A percentile compares a stretch with the other conserved stretches of the same genome.
phyloP scores from a whole-genome alignment of 2,329 filamentous ascomycete species.

The Parastagonospora nodorum region DNA sequence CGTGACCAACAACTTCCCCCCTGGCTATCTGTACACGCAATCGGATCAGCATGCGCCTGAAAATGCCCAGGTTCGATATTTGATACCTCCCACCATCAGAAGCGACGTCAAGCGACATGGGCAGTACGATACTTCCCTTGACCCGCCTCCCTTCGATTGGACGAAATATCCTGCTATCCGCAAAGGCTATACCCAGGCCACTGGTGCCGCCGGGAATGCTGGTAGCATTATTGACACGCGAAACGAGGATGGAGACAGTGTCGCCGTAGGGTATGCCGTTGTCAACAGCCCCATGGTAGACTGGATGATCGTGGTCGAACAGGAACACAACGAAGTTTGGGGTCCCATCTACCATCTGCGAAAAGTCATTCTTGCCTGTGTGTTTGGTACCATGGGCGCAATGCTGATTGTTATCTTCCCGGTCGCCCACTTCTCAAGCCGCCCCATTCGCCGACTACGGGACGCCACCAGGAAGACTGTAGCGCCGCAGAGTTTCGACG shows the following conservation, averaged over 20 bases:
- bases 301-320: conserved; percentile 84
- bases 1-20: conserved; percentile 62
- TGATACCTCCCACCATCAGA: conserved; percentile 41
- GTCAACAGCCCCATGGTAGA: conserved; percentile 71
- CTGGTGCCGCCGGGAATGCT: conserved; percentile 64
- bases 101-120: conserved; percentile 27
- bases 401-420: conserved; percentile 75
- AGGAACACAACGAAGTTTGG: conserved; percentile 75
- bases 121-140: conserved; percentile 29
- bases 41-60: conserved; percentile 24
- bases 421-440: conserved; percentile 79
- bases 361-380: conserved; percentile 79
- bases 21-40: conserved; percentile 37
- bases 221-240: conserved; percentile 69
- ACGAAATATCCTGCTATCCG: conserved; percentile 67
- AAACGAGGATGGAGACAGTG: conserved; percentile 72
- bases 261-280: conserved; percentile 81
- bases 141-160: conserved; percentile 59
- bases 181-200: conserved; percentile 60
- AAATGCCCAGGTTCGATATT: conserved; percentile 35
- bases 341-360: conserved; percentile 75
- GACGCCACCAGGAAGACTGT: conserved; percentile 76
- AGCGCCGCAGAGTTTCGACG: conserved; percentile 64
- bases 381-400: conserved; percentile 79
- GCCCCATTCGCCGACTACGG: conserved; percentile 78